Conservation (phyloP, 805 yeast genomes). For the Clavispora santaluciae region DNA sequence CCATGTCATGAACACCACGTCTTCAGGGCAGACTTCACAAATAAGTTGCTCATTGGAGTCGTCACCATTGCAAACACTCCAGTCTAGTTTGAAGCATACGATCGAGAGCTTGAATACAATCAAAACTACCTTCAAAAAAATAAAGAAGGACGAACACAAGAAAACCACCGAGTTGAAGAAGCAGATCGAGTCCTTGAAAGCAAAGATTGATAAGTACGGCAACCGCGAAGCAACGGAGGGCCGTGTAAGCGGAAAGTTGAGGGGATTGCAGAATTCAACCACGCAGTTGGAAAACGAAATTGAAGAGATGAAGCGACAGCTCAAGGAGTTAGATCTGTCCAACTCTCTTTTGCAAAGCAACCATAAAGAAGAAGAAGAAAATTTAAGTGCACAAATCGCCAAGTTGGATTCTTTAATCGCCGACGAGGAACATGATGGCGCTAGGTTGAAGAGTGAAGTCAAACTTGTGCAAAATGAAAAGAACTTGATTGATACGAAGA, state of each 20-base stretch:
- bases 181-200: constrained; percentile 28
- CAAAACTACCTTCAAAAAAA: constrained; percentile 24
- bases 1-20: constrained; percentile 26
- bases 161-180: constrained; percentile 27
- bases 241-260: constrained; percentile 31
- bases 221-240: constrained; percentile 23
- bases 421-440: constrained; percentile 22
- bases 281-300: constrained; percentile 36
- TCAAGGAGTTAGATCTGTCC: constrained; percentile 12
- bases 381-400: constrained; percentile 18
- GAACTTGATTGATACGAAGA: constrained; percentile 17
- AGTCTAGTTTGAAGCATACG: constrained; percentile 29
- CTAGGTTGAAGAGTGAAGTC: constrained; percentile 17
- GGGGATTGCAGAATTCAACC: constrained; percentile 37
- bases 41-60: constrained; percentile 14
- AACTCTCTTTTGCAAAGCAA: constrained; percentile 12
- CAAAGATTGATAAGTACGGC: constrained; percentile 28
- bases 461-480: constrained; percentile 21
- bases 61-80: constrained; percentile 27
- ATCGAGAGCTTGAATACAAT: constrained; percentile 21
- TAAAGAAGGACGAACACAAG: constrained; percentile 36
- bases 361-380: constrained; percentile 16
- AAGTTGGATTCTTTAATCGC: constrained; percentile 19
- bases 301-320: constrained; percentile 16
- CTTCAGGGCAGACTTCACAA: background rate